Evolutionary conservation across 2,329 filamentous ascomycete genomes (phyloP).

Genomic region (Rhinocladiella mackenziei): DNA sequence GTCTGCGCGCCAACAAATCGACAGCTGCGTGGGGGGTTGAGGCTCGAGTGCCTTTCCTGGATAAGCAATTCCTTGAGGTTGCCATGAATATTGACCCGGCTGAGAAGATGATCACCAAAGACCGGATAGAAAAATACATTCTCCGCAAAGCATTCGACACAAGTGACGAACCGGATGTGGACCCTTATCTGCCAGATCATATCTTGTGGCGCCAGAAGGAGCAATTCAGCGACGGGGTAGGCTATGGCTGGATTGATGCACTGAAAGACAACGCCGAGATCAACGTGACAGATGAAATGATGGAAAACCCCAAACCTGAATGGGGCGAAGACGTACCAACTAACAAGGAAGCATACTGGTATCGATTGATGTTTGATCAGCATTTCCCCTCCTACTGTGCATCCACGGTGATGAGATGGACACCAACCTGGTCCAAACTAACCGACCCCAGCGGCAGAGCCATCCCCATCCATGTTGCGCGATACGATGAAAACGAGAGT

Average conservation of each 20-base stretch:
- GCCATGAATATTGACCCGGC: conserved; percentile 90
- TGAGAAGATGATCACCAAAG: conserved; percentile 93
- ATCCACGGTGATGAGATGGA: conserved; percentile 92
- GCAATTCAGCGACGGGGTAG: conserved; percentile 97
- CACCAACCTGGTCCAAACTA: conserved; percentile 95
- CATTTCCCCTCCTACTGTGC: conserved; percentile 92
- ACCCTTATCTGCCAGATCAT: conserved; percentile 88
- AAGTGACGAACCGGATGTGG: conserved; percentile 70
- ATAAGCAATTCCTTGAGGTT: conserved; percentile 92
- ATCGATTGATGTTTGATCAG: conserved; percentile 97
- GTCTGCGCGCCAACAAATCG: conserved; percentile 97
- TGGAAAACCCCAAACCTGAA: conserved; percentile 95
- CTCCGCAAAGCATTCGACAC: conserved; percentile 97
- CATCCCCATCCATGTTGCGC: conserved; percentile 69
- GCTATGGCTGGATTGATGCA: conserved; percentile 97
- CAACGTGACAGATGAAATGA: conserved; percentile 91
- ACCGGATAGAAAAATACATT: conserved; percentile 94
- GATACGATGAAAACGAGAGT: conserved; percentile 53
- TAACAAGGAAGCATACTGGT: conserved; percentile 99
- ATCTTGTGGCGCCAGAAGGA: conserved; percentile 99
- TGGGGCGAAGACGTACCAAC: conserved; percentile 93
- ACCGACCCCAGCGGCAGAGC: conserved; percentile 89
- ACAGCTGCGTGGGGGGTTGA: conserved; percentile 97
- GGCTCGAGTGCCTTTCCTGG: conserved; percentile 94
- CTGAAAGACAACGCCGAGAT: conserved; percentile 91